Base-by-base conservation (phyloP, 1,284 basidiomycete species). In the Takashimella koratensis region DNA sequence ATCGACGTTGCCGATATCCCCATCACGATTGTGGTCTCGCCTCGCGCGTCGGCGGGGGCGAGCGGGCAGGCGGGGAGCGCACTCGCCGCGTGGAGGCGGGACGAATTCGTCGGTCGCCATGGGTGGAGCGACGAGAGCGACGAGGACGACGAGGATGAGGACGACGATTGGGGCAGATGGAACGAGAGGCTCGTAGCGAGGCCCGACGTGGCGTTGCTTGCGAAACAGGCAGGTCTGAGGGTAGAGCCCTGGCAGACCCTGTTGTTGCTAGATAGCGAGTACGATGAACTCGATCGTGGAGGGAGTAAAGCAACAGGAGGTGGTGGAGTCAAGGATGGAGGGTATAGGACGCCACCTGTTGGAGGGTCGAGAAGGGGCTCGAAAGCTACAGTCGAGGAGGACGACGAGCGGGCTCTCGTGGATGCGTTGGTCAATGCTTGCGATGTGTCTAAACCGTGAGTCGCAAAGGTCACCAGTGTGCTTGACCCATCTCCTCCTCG, bases 181-280 rank as follows among this genome's bases (percentile, higher is more conserved):
- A 52, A 41, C 54, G 50, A 42, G 24, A 36, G n/a, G 2, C 43
- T 47, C 11, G 48, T 51, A 8, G 47, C 53, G 2, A 52, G 54
- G 2, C 54, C 55, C 3, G 47, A 52, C 24, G 58, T 54, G 20
- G 43, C 53, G 21, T 40, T 59, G 6, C 26, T 57, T 1, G 44
- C 47, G 2, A 52, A 51, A 30, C 52, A 55, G 40, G 51, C 60
- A 39, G 63, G 67, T 13, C 45, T 70, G 5, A 40, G 70, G 53
- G 58, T 97, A 10, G 81, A 85, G n/a, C 93, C 94, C 3, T 97
- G 94, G 94, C 93, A 95, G 71, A 89, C 90, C 25, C 73, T 97
- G 19, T 76, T 97, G 4, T 79, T 92, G 21, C 73, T 96, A 2
- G 64, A 73, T 3, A 67, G 70, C 20, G 62, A 67, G 23, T n/a